Percentiles rank a stretch among this genome's conserved stretches.
These are phyloP conservation scores for Crithidia expoeki DNA, from an alignment of 208 protist species.

Conservation along the genomic window DNA sequence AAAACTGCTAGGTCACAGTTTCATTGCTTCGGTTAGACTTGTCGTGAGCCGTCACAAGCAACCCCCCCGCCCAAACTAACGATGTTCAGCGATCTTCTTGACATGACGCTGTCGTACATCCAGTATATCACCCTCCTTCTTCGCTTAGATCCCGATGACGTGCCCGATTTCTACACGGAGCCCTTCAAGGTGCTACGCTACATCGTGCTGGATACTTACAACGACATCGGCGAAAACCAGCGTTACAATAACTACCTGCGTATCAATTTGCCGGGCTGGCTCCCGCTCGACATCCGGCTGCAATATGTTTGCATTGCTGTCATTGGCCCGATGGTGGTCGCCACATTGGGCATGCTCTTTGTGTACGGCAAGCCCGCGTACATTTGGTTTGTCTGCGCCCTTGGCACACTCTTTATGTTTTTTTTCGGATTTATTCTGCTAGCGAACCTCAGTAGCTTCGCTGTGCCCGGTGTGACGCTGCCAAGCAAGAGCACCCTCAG, in stretches of 20 bases:
- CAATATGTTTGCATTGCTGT: slow-evolving; percentile 56
- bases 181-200: slow-evolving; percentile 40
- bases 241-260: slow-evolving; percentile 47
- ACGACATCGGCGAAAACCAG: slow-evolving; percentile 24
- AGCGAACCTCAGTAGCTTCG: slow-evolving; percentile 23
- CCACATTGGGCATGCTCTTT: slow-evolving; percentile 52
- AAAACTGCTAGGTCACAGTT: too few species aligned
- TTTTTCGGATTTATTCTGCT: slow-evolving; percentile 60
- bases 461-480: slow-evolving; percentile 15
- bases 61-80: too few species aligned
- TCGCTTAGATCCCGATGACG: slow-evolving; percentile 40
- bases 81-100: slow-evolving; percentile 75
- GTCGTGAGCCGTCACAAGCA: too few species aligned
- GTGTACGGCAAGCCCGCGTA: slow-evolving; percentile 49
- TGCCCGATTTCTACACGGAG: slow-evolving; percentile 51
- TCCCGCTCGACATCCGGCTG: slow-evolving; percentile 66
- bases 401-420: slow-evolving; percentile 53
- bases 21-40: too few species aligned
- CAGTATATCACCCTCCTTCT: slow-evolving; percentile 77
- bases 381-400: slow-evolving; percentile 43
- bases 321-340: slow-evolving; percentile 47
- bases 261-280: slow-evolving; percentile 51
- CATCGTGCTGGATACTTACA: slow-evolving; percentile 36
- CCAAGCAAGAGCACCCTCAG: slow-evolving; percentile 14
- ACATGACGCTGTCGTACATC: slow-evolving; percentile 73